Base-by-base conservation (phyloP, 2,329 filamentous ascomycete species). In the Colletotrichum tanaceti region DNA sequence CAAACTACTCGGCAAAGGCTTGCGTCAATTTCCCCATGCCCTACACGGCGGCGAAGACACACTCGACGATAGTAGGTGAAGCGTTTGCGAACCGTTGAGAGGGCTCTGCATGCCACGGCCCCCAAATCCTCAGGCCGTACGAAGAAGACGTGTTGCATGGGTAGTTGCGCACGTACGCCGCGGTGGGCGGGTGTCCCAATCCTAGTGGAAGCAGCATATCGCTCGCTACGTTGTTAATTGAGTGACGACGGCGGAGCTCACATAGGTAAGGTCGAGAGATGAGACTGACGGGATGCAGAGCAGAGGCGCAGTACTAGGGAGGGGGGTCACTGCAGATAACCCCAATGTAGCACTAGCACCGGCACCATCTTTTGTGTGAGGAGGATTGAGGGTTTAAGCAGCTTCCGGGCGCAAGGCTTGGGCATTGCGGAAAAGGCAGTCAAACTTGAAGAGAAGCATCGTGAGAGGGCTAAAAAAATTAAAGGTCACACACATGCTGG, bases 401-500 rank as follows among this genome's bases (percentile, higher is more conserved):
- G 16, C 20, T 43, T 4, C 38, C n/a, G 32, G 58, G 49, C 35
- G 47, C 20, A 10, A 52, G 22, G 58, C 18, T 53, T 47, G 39
- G 39, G 24, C 32, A 41, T 65, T 43, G 58, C 49, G 49, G 49
- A 55, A 62, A 39, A 65, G 43, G 44, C 24, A 35, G 49, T 35
- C 32, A 35, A 35, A 35, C 16, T 58, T 47, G 22, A 46, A 24
- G 60, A 24, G 32, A 52, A 44, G 53, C 53, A 63, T 53, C 44
- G 44, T 35, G 64, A 63, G 59, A 63, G 32, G 32, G 32, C 32
- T 10, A 9, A 35, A 47, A 57, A 60, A 59, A 20, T 22, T 14
- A 24, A 58, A 24, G 22, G 57, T 46, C 38, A 28, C 22, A 7
- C 38, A 35, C 44, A 10, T 4, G 32, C 0, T 35, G 24, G 18